Percentiles rank a stretch among this genome's conserved stretches.
Evolutionary conservation across 345 rosid species (phyloP).

Genomic region (Bretschneidera sinensis): DNA sequence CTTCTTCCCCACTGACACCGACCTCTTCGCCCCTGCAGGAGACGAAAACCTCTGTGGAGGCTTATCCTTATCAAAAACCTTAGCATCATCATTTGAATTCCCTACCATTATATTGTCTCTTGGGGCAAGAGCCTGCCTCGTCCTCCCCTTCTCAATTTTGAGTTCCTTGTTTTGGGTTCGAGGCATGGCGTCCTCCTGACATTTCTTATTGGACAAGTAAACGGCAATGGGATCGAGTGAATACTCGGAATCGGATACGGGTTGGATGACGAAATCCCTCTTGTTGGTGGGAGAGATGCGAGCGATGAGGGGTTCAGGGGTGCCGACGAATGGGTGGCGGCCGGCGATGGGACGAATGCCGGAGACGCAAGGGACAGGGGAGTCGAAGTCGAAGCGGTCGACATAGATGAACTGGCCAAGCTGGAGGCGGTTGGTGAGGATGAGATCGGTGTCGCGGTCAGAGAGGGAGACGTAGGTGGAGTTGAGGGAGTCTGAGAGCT

Average conservation of each 20-base stretch:
- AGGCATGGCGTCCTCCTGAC: constrained; percentile 11
- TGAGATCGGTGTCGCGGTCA: constrained; percentile 84
- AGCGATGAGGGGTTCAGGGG: constrained; percentile 80
- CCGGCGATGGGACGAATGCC: constrained; percentile 91
- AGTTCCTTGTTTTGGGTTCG: constrained; percentile 12
- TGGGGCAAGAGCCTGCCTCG: constrained; percentile 60
- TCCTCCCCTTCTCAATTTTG: constrained; percentile 23
- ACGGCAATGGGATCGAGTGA: constrained; percentile 71
- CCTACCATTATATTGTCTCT: constrained; percentile 22
- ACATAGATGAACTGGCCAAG: constrained; percentile 89
- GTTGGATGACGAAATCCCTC: constrained; percentile 84
- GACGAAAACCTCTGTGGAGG: constrained; percentile 72
- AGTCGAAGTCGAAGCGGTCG: constrained; percentile 71
- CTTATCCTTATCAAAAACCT: neutral
- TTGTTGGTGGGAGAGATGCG: constrained; percentile 61
- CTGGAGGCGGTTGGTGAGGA: constrained; percentile 88
- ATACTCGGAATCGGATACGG: constrained; percentile 66
- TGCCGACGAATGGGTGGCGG: constrained; percentile 77
- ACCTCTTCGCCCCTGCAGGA: constrained; percentile 63
- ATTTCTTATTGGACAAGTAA: constrained; percentile 53
- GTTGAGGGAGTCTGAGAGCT: constrained; percentile 93
- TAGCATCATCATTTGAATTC: neutral
- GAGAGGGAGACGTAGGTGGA: constrained; percentile 95
- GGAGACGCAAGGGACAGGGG: constrained; percentile 77
- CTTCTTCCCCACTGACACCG: constrained; percentile 49